Percentiles rank a stretch among this genome's conserved stretches.
phyloP scores from a whole-genome alignment of 345 rosid genomes.

The Arabis hirsuta region DNA sequence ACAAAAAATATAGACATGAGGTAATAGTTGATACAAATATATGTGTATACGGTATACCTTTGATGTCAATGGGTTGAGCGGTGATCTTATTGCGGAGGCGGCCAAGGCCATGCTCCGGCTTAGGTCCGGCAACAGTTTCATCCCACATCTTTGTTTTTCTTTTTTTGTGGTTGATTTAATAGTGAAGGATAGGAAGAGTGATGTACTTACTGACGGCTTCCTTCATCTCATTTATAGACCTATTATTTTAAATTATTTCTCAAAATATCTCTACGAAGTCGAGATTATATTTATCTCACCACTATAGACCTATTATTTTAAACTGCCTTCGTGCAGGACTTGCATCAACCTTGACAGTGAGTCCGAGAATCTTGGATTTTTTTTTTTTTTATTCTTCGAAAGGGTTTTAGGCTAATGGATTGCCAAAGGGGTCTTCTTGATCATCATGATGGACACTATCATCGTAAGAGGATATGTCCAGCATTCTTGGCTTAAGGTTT shows the following conservation, averaged over 20 bases:
- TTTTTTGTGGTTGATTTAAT: neutral
- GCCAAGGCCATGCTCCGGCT: constrained; percentile 87
- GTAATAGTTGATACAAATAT: neutral
- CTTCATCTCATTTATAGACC: constrained; percentile 31
- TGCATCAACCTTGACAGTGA: too few species aligned
- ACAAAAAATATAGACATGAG: constrained; percentile 2
- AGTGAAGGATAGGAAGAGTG: neutral
- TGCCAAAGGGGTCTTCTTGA: too few species aligned
- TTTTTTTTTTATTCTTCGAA: too few species aligned
- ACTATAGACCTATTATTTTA: too few species aligned
- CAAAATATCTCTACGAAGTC: constrained; percentile 24
- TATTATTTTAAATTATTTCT: constrained; percentile 6
- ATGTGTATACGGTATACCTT: constrained; percentile 25
- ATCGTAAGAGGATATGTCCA: too few species aligned
- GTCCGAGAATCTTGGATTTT: too few species aligned
- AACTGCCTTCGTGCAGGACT: too few species aligned
- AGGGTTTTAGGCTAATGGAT: too few species aligned
- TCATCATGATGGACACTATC: too few species aligned
- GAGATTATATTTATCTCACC: neutral
- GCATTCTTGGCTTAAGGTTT: too few species aligned
- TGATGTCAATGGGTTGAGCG: constrained; percentile 53
- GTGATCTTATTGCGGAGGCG: constrained; percentile 60
- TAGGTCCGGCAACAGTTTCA: constrained; percentile 87
- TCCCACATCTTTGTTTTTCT: constrained; percentile 68
- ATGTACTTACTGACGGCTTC: neutral